phyloP scores from a whole-genome alignment of 371 early-diverging fungal genomes.

The Circinella umbellata region DNA sequence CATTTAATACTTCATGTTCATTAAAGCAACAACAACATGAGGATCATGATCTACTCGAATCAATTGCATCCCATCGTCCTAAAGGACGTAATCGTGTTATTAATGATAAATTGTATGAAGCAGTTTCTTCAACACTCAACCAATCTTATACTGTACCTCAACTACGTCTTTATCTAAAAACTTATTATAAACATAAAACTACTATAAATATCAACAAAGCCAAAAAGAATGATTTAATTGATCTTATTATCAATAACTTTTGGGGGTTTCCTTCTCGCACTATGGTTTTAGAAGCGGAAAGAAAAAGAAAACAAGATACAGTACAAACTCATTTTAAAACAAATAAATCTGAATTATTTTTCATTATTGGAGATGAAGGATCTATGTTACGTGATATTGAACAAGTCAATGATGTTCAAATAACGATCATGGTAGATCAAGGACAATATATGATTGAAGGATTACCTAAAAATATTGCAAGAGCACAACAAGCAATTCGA shows the following conservation, averaged over 20 bases:
- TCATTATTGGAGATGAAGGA: conserved; percentile 42
- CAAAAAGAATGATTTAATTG: conserved; percentile 14
- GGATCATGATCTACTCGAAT: not conserved
- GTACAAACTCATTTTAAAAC: conserved; percentile 23
- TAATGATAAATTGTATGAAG: conserved; percentile 12
- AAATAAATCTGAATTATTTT: conserved; percentile 35
- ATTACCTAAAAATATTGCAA: conserved; percentile 16
- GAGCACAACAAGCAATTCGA: conserved; percentile 19
- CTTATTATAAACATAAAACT: conserved; percentile 10
- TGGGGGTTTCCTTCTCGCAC: conserved; percentile 33
- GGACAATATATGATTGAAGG: conserved; percentile 32
- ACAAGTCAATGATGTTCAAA: conserved; percentile 26
- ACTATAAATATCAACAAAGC: not conserved
- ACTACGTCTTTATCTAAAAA: conserved; percentile 24
- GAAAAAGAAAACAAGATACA: conserved; percentile 3
- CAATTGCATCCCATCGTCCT: conserved; percentile 11
- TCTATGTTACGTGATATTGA: conserved; percentile 33
- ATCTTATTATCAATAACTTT: conserved; percentile 22
- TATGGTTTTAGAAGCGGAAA: conserved; percentile 20
- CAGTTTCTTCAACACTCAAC: conserved; percentile 13
- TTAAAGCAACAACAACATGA: not conserved
- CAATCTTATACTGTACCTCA: conserved; percentile 35
- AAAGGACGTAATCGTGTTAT: not conserved
- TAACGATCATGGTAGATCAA: conserved; percentile 30
- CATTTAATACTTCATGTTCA: not conserved